Conservation (phyloP, 257 asterid genomes). For the Rehmannia glutinosa region DNA sequence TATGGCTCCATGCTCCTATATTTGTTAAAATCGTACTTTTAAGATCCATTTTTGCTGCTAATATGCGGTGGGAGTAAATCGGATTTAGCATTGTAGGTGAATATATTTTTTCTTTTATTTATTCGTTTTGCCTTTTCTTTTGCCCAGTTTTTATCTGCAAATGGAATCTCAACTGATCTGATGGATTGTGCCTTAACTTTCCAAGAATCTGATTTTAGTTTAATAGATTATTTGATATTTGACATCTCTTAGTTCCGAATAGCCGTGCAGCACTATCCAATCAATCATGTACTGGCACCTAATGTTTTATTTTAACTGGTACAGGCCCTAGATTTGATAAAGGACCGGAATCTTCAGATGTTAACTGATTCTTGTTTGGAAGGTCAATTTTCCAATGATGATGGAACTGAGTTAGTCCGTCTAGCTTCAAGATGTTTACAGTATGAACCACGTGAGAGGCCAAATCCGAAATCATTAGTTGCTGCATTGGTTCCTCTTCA, state of each 20-base stretch:
- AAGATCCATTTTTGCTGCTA: too few relatives aligned
- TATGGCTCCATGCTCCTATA: too few relatives aligned
- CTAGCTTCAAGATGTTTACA: conserved; percentile 70
- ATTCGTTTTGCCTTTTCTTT: conserved; percentile 1
- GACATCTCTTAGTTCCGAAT: background rate
- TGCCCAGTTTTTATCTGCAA: too few relatives aligned
- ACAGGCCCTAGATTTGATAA: conserved; percentile 80
- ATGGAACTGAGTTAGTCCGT: conserved; percentile 71
- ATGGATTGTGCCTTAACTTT: too few relatives aligned
- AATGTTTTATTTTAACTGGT: conserved; percentile 7
- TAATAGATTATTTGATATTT: background rate
- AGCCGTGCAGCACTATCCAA: background rate
- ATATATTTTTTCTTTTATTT: background rate
- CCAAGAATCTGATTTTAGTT: too few relatives aligned
- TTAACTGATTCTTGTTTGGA: conserved; percentile 77
- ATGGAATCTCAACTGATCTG: too few relatives aligned
- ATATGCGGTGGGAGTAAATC: too few relatives aligned
- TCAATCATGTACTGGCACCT: background rate
- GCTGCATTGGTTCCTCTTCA: conserved; percentile 71
- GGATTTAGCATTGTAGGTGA: too few relatives aligned
- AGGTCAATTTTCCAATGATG: conserved; percentile 64
- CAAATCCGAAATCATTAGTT: conserved; percentile 58
- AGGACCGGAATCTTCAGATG: conserved; percentile 74
- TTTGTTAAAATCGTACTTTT: too few relatives aligned
- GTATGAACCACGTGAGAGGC: conserved; percentile 75